These are phyloP conservation scores for Ceratocystis ficicola DNA, from an alignment of 2,329 filamentous ascomycete genomes.

Conservation along the genomic window DNA sequence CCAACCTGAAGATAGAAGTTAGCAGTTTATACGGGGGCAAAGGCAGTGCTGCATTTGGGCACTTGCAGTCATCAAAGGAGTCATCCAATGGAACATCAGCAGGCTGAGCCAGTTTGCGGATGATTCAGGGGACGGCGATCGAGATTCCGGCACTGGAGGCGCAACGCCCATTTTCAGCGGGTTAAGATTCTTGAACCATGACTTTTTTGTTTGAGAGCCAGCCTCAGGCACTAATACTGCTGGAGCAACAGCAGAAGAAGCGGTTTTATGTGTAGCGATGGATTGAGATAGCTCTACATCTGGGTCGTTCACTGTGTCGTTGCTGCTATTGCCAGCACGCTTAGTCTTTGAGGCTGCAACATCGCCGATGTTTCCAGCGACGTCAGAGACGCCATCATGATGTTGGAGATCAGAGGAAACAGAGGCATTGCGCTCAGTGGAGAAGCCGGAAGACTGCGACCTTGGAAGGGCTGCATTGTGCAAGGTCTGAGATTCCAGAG, in stretches of 20 bases:
- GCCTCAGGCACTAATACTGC: neutral
- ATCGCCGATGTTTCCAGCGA: neutral
- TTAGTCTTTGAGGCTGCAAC: neutral
- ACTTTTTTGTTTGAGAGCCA: conserved; percentile 23
- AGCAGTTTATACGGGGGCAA: neutral
- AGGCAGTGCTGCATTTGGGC: neutral
- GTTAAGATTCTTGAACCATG: conserved; percentile 53
- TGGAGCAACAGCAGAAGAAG: neutral
- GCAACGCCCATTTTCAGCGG: conserved; percentile 48
- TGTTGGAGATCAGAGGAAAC: neutral
- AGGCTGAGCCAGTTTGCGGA: conserved; percentile 60
- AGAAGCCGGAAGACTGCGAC: neutral
- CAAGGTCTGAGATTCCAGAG: conserved; percentile 7
- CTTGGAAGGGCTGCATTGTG: neutral
- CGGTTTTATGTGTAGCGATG: neutral
- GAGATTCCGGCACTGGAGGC: conserved; percentile 44
- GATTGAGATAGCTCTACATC: neutral
- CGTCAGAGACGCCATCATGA: neutral
- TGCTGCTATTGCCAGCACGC: neutral
- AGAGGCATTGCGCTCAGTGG: neutral
- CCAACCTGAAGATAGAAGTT: conserved; percentile 47
- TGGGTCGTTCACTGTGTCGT: neutral
- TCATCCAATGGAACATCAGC: conserved; percentile 83
- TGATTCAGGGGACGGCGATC: conserved; percentile 53
- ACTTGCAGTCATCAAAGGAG: conserved; percentile 65